Evolutionary conservation across 768 basidiomycete genomes (phyloP).

Genomic region (Cystobasidiopsis lactophilus): DNA sequence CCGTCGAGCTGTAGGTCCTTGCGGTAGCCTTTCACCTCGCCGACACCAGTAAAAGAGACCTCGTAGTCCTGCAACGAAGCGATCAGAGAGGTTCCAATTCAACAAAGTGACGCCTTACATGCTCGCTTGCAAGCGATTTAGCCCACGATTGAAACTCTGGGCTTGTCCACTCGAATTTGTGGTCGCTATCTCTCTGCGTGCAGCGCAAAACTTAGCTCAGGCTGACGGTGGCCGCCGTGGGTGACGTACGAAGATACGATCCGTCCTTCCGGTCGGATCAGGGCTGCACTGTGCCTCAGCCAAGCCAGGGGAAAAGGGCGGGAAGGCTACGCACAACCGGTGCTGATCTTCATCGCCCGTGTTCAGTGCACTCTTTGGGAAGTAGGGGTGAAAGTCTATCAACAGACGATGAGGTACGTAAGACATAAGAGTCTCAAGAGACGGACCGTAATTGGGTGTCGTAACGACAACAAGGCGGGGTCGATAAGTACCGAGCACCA

Average conservation of each 20-base stretch:
- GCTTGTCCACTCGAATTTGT: slow-evolving; percentile 72
- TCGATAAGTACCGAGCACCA: slow-evolving; percentile 54
- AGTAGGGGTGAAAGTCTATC: slow-evolving; percentile 35
- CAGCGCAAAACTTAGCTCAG: neutral
- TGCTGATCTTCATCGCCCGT: slow-evolving; percentile 24
- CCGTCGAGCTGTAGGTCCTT: neutral
- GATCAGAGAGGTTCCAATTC: neutral
- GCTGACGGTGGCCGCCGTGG: neutral
- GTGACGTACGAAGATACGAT: slow-evolving; percentile 36
- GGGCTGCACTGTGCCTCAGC: slow-evolving; percentile 14
- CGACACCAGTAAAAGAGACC: neutral
- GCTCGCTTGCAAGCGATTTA: neutral
- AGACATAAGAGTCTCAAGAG: neutral
- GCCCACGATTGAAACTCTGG: slow-evolving; percentile 53
- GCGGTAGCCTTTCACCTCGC: too few species aligned
- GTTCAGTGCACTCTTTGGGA: slow-evolving; percentile 21
- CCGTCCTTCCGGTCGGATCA: slow-evolving; percentile 56
- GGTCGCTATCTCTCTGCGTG: slow-evolving; percentile 43
- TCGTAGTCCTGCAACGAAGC: neutral
- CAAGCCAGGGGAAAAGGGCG: too few species aligned
- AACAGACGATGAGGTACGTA: slow-evolving; percentile 6
- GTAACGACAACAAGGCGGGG: slow-evolving; percentile 54
- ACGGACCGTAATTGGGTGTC: slow-evolving; percentile 45
- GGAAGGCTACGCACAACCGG: slow-evolving; percentile 22
- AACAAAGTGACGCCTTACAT: neutral